Conservation (phyloP, 371 early-diverging fungal species). For the Cokeromyces recurvatus region DNA sequence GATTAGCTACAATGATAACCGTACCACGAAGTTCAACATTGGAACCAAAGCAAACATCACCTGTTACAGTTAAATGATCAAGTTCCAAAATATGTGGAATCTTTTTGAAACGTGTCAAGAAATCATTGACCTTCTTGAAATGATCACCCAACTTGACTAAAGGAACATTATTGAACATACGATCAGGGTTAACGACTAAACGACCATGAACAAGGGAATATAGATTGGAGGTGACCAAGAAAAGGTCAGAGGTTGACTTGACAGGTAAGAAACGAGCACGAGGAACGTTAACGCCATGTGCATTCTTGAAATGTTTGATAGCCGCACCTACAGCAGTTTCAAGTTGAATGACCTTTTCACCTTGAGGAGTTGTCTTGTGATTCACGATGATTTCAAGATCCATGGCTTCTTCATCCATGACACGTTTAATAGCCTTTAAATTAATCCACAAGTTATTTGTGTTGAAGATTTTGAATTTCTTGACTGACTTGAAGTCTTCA, state of each 20-base stretch:
- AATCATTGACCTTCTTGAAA: constrained; percentile 88
- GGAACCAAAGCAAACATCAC: constrained; percentile 95
- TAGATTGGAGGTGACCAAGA: constrained; percentile 94
- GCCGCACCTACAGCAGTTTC: constrained; percentile 99
- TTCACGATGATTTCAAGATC: constrained; percentile 97
- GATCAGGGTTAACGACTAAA: constrained; percentile 85
- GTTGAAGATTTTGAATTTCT: constrained; percentile 99
- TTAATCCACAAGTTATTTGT: constrained; percentile 99
- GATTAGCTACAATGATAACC: constrained; percentile 98
- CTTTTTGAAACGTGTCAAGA: constrained; percentile 75
- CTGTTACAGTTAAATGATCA: constrained; percentile 97
- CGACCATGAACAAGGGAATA: constrained; percentile 92
- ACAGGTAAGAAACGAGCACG: constrained; percentile 98
- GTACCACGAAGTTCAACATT: constrained; percentile 94
- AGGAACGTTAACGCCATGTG: constrained; percentile 98
- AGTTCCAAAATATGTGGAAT: constrained; percentile 96
- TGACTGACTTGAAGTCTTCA: constrained; percentile 98
- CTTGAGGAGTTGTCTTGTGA: constrained; percentile 76
- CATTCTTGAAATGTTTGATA: constrained; percentile 96
- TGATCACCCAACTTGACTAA: constrained; percentile 96
- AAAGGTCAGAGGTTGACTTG: constrained; percentile 97
- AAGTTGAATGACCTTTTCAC: constrained; percentile 96
- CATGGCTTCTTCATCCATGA: constrained; percentile 75
- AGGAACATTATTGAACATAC: constrained; percentile 91
- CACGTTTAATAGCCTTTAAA: constrained; percentile 92